Evolutionary conservation across 164 flowering plant species (phyloP).

Genomic region (Annona cherimola): DNA sequence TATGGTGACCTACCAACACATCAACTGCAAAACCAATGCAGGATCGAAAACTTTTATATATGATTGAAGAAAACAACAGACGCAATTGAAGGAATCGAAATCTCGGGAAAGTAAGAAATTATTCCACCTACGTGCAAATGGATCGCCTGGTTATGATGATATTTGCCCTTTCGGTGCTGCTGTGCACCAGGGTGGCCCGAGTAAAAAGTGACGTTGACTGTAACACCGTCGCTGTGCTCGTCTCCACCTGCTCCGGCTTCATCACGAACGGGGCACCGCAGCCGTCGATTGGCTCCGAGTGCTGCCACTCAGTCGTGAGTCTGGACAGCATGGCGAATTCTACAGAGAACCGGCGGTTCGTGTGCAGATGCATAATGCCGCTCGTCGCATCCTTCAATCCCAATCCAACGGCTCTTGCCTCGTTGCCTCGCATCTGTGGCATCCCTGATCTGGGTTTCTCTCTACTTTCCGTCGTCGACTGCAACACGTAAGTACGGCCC

Average conservation of each 20-base stretch:
- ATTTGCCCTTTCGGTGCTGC: background rate
- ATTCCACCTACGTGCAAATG: background rate
- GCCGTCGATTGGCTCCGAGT: slow-evolving; percentile 44
- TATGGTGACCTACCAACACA: slow-evolving; percentile 3
- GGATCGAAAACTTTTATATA: background rate
- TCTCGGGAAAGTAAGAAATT: background rate
- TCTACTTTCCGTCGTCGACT: slow-evolving; percentile 46
- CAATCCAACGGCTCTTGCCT: slow-evolving; percentile 47
- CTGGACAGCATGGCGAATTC: slow-evolving; percentile 27
- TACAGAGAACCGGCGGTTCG: slow-evolving; percentile 17
- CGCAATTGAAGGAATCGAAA: background rate
- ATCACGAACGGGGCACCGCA: slow-evolving; percentile 43
- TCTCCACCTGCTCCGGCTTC: slow-evolving; percentile 52
- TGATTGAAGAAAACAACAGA: background rate
- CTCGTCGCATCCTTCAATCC: slow-evolving; percentile 34
- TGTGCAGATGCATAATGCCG: slow-evolving; percentile 46
- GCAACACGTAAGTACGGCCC: slow-evolving; percentile 29
- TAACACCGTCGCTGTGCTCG: slow-evolving; percentile 31
- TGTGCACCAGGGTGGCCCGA: background rate
- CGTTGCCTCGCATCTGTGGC: slow-evolving; percentile 59
- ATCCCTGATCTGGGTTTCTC: slow-evolving; percentile 47
- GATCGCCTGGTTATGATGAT: too few species aligned
- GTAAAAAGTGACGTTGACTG: slow-evolving; percentile 22
- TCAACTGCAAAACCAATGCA: background rate
- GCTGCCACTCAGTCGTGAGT: slow-evolving; percentile 44